These are phyloP conservation scores for Lichtheimia ornata DNA, from an alignment of 371 early-diverging fungal genomes.

Conservation along the genomic window DNA sequence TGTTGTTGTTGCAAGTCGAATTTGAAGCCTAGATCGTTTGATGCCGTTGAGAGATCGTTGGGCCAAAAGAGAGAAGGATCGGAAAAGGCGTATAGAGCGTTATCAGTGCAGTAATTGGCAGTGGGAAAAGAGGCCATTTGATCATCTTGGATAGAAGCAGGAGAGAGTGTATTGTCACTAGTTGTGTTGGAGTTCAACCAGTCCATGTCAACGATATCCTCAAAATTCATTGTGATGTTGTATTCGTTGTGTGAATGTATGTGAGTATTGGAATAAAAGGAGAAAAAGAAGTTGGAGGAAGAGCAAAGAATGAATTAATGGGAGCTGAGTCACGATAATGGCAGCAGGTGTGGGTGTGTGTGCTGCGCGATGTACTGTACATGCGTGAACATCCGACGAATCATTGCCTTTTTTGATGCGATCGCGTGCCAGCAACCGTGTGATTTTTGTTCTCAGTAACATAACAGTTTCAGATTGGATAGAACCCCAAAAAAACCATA, in stretches of 20 bases:
- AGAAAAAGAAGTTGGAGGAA: not conserved
- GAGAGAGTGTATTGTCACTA: conserved; percentile 2
- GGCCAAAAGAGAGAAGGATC: conserved; percentile 12
- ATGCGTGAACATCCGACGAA: no score
- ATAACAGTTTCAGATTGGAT: no score
- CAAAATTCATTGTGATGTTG: conserved; percentile 37
- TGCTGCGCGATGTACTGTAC: no score
- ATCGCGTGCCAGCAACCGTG: no score
- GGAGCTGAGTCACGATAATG: no score
- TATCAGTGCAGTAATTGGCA: conserved; percentile 7
- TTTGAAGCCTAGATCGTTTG: conserved; percentile 1
- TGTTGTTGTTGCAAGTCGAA: not conserved
- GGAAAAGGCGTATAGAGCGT: conserved; percentile 10
- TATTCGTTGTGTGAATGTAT: no score
- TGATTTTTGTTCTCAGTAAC: no score
- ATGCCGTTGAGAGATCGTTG: conserved; percentile 6
- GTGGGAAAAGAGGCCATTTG: conserved; percentile 7
- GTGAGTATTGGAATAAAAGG: not conserved
- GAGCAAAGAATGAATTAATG: no score
- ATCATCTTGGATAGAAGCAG: conserved; percentile 12
- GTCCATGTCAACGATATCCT: conserved; percentile 53
- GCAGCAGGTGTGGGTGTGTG: no score
- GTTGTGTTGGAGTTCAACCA: conserved; percentile 22
- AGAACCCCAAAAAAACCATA: no score
- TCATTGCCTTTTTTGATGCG: no score